Evolutionary conservation across 2,329 filamentous ascomycete species (phyloP).

Genomic region (Fusarium sp.): DNA sequence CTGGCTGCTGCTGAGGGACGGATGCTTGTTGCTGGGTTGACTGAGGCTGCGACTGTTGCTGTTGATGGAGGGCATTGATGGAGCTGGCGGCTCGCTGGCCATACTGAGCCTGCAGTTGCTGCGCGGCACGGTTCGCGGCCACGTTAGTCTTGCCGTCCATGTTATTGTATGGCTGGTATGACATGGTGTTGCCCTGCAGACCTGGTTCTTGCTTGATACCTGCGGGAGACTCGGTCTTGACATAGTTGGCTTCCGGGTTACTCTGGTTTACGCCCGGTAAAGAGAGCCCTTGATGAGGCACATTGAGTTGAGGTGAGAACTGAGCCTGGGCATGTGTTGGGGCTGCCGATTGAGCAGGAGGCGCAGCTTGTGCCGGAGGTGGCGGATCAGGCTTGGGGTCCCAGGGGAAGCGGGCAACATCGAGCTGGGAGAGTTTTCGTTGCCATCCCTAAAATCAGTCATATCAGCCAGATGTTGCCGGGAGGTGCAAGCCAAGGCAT

Average conservation of each 20-base stretch:
- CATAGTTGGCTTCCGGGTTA: conserved; percentile 60
- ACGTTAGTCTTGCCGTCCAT: conserved; percentile 56
- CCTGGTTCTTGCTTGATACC: conserved; percentile 63
- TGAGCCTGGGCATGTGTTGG: conserved; percentile 52
- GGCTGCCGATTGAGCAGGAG: conserved; percentile 40
- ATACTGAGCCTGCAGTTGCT: conserved; percentile 72
- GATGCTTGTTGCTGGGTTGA: conserved; percentile 42
- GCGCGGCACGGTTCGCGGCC: conserved; percentile 70
- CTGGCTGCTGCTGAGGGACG: conserved; percentile 50
- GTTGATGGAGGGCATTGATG: conserved; percentile 73
- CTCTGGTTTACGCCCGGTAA: conserved; percentile 51
- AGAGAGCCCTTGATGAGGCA: conserved; percentile 47
- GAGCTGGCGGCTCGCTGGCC: conserved; percentile 76
- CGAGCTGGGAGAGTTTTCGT: conserved; percentile 86
- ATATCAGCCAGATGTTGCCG: conserved; percentile 40
- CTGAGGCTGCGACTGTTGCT: conserved; percentile 48
- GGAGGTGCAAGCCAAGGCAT: background rate
- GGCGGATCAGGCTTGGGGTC: conserved; percentile 85
- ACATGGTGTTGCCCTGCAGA: conserved; percentile 50
- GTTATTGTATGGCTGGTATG: conserved; percentile 54
- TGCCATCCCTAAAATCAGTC: conserved; percentile 84
- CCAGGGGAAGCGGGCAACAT: conserved; percentile 94
- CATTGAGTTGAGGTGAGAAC: conserved; percentile 49
- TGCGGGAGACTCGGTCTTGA: conserved; percentile 66
- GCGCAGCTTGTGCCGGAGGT: conserved; percentile 54